These are phyloP conservation scores for Colletotrichum filicis DNA, from an alignment of 2,329 filamentous ascomycete species.

Conservation along the genomic window DNA sequence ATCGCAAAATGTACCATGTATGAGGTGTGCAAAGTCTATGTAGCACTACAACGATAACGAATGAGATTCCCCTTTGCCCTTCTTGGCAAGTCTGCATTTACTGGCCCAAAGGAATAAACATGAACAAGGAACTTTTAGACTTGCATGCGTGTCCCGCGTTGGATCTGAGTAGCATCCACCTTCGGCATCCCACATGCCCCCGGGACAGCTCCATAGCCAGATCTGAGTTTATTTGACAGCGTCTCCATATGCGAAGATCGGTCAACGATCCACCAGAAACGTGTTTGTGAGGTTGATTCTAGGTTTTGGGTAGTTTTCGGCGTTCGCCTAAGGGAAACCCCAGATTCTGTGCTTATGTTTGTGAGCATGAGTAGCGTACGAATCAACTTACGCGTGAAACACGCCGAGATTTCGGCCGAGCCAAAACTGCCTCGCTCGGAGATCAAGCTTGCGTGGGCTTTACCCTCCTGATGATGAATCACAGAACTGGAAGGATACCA, in stretches of 20 bases:
- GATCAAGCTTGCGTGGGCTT: background rate
- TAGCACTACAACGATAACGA: background rate
- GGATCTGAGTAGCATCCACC: background rate
- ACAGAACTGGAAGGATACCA: background rate
- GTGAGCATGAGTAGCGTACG: background rate
- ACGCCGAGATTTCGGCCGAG: background rate
- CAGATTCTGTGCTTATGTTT: background rate
- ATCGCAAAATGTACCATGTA: background rate
- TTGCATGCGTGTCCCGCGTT: background rate
- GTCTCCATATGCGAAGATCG: background rate
- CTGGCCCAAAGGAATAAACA: background rate
- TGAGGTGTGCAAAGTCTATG: constrained; percentile 21
- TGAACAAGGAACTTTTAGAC: background rate
- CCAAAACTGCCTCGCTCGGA: background rate
- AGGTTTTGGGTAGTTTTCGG: background rate
- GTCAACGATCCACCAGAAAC: background rate
- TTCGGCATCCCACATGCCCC: background rate
- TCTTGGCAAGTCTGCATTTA: background rate
- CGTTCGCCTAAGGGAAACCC: background rate
- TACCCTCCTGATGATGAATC: no score
- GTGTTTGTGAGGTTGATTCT: background rate
- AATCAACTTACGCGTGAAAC: background rate
- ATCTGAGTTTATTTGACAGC: background rate
- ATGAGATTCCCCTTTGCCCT: background rate
- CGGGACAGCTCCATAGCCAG: background rate